Conservation (phyloP, 2,329 filamentous ascomycete genomes). For the Mariannaea sp. region DNA sequence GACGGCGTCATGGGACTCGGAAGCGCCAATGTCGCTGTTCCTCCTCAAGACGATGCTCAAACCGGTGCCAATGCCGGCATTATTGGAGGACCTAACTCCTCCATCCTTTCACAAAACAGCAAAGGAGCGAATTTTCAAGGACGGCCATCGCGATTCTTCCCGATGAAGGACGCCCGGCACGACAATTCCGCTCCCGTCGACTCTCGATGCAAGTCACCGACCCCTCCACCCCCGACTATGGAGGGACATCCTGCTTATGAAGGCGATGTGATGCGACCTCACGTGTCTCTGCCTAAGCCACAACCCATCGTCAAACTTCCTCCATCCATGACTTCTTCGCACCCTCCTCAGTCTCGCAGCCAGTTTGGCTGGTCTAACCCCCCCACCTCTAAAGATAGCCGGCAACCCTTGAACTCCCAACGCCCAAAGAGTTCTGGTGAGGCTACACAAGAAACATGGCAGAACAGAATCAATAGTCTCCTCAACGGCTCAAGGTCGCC, state of each 20-base stretch:
- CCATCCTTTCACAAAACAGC: constrained; percentile 38
- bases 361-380: constrained; percentile 45
- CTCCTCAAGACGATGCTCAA: constrained; percentile 31
- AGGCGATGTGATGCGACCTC: constrained; percentile 66
- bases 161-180: constrained; percentile 54
- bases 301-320: constrained; percentile 83
- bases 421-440: constrained; percentile 40
- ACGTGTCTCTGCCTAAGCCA: constrained; percentile 71
- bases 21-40: constrained; percentile 3
- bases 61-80: constrained; percentile 35
- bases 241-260: constrained; percentile 74
- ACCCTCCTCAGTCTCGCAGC: constrained; percentile 33
- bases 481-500: constrained; percentile 70
- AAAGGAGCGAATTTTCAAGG: constrained; percentile 48
- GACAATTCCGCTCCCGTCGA: constrained; percentile 46
- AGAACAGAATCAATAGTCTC: constrained; percentile 81
- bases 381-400: constrained; percentile 40
- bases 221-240: constrained; percentile 73
- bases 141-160: constrained; percentile 66
- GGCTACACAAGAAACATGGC: constrained; percentile 63
- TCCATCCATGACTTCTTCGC: constrained; percentile 49
- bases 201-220: constrained; percentile 60
- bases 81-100: constrained; percentile 32
- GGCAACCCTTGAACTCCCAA: constrained; percentile 31
- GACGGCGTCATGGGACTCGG: constrained; percentile 1